phyloP scores from a whole-genome alignment of 2,329 filamentous ascomycete species.

The Acarospora socialis region DNA sequence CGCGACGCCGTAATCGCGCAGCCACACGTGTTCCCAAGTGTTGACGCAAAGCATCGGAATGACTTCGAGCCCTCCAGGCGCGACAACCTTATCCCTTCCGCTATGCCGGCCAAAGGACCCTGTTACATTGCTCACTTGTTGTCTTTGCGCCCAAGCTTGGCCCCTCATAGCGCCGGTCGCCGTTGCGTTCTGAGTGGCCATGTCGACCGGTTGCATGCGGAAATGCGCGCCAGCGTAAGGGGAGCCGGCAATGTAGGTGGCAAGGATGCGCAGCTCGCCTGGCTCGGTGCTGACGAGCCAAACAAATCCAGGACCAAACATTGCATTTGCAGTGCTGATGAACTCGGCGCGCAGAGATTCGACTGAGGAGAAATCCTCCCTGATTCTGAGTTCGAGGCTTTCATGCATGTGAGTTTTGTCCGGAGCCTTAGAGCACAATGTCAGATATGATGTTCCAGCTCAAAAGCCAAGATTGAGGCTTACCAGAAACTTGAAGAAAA shows the following conservation, averaged over 20 bases:
- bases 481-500: constrained; percentile 56
- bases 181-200: constrained; percentile 27
- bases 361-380: constrained; percentile 62
- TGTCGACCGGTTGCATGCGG: constrained; percentile 45
- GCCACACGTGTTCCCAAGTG: constrained; percentile 91
- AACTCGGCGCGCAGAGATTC: constrained; percentile 72
- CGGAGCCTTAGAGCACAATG: constrained; percentile 23
- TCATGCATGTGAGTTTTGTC: constrained; percentile 38
- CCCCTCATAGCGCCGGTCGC: constrained; percentile 13
- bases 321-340: constrained; percentile 63
- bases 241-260: constrained; percentile 82
- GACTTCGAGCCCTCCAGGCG: constrained; percentile 36
- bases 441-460: constrained; percentile 9
- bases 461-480: constrained; percentile 3
- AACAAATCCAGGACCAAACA: constrained; percentile 96
- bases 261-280: constrained; percentile 50
- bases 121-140: constrained; percentile 25
- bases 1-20: constrained; percentile 62
- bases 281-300: constrained; percentile 56
- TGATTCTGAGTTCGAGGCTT: constrained; percentile 44
- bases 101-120: constrained; percentile 22
- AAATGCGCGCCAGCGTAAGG: constrained; percentile 78
- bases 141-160: constrained; percentile 15
- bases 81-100: constrained; percentile 22
- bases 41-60: constrained; percentile 78